Conservation (phyloP, 345 rosid species). For the Bruguiera sexangula region DNA sequence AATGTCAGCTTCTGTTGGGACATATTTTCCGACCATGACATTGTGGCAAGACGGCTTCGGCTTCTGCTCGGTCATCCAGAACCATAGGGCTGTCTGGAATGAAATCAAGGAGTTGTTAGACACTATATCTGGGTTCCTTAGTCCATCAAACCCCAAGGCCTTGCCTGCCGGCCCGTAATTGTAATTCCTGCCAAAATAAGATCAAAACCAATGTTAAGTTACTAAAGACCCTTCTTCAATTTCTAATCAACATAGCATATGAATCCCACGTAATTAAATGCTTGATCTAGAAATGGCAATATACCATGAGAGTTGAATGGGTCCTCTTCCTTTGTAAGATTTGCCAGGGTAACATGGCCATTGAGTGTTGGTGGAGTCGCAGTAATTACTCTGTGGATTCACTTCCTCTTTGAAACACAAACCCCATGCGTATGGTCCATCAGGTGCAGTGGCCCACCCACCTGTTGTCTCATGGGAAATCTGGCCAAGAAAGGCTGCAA, state of each 20-base stretch:
- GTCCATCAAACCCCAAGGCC: slow-evolving; percentile 71
- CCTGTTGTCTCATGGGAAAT: slow-evolving; percentile 92
- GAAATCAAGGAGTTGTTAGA: slow-evolving; percentile 62
- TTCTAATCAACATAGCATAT: too few relatives aligned
- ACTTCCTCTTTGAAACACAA: slow-evolving; percentile 86
- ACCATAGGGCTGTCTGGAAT: slow-evolving; percentile 82
- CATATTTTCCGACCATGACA: slow-evolving; percentile 66
- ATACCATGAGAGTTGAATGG: slow-evolving; percentile 89
- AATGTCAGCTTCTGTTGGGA: slow-evolving; percentile 44
- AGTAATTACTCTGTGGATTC: slow-evolving; percentile 58
- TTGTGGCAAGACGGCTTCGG: slow-evolving; percentile 83
- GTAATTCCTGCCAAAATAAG: slow-evolving; percentile 49
- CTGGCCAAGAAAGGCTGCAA: slow-evolving; percentile 87
- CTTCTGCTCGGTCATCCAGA: slow-evolving; percentile 75
- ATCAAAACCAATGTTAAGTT: not conserved
- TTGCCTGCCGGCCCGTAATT: slow-evolving; percentile 86
- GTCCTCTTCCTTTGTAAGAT: slow-evolving; percentile 84
- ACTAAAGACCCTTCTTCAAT: too few relatives aligned
- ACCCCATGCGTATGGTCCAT: slow-evolving; percentile 90
- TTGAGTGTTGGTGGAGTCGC: slow-evolving; percentile 47
- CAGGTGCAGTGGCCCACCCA: slow-evolving; percentile 89
- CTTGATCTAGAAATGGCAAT: not conserved
- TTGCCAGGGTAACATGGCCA: slow-evolving; percentile 84
- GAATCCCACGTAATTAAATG: too few relatives aligned
- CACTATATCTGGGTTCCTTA: slow-evolving; percentile 64